Percentiles rank a stretch among this genome's conserved stretches.
These are phyloP conservation scores for Carex parvula DNA, from an alignment of 176 grass and related monocot genomes.

Conservation along the genomic window DNA sequence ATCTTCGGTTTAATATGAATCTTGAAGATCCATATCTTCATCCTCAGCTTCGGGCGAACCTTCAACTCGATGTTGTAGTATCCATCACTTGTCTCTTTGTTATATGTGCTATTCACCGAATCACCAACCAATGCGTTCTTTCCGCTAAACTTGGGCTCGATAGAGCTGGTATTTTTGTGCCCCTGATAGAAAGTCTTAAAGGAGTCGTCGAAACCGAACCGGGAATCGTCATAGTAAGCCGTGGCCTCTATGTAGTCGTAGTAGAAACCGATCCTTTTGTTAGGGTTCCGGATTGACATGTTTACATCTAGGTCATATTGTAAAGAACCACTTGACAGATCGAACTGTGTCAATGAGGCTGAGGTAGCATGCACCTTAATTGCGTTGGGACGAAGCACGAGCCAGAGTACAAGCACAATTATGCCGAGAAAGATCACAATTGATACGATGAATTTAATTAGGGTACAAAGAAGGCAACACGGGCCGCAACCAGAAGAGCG, in stretches of 20 bases:
- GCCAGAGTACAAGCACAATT: slow-evolving; percentile 40
- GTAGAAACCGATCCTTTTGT: slow-evolving; percentile 38
- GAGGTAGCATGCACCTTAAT: slow-evolving; percentile 41
- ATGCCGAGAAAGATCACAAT: slow-evolving; percentile 31
- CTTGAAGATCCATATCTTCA: slow-evolving; percentile 52
- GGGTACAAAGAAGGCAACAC: slow-evolving; percentile 28
- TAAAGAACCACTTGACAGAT: slow-evolving; percentile 30
- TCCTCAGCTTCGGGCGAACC: slow-evolving; percentile 39
- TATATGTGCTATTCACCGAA: slow-evolving; percentile 38
- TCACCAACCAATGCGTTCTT: neutral
- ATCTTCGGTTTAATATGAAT: slow-evolving; percentile 40
- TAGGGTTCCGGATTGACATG: slow-evolving; percentile 54
- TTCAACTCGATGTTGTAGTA: slow-evolving; percentile 61
- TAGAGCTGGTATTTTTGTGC: slow-evolving; percentile 39
- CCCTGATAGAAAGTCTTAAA: slow-evolving; percentile 49
- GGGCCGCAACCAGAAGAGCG: neutral
- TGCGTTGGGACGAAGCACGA: slow-evolving; percentile 42
- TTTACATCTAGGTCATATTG: slow-evolving; percentile 52
- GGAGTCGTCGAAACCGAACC: slow-evolving; percentile 29
- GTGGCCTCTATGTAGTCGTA: slow-evolving; percentile 43
- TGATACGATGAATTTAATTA: slow-evolving; percentile 34
- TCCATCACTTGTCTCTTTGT: slow-evolving; percentile 45
- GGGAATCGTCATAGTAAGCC: slow-evolving; percentile 44
- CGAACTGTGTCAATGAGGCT: slow-evolving; percentile 50
- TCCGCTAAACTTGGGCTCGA: slow-evolving; percentile 33